Conservation (phyloP, 768 basidiomycete species). For the Boletus speciosus region DNA sequence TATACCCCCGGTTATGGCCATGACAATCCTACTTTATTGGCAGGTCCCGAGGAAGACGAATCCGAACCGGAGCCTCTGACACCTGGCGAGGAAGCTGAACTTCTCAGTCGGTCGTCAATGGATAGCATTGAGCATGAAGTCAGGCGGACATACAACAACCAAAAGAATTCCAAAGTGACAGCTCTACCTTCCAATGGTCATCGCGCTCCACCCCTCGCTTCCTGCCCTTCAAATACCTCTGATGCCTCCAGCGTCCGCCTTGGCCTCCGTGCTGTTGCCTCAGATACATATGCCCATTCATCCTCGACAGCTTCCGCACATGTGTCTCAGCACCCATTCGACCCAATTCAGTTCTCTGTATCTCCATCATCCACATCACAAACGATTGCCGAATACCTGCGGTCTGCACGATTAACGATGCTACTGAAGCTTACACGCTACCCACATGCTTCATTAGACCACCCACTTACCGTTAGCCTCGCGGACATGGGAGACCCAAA, state of each 20-base stretch:
- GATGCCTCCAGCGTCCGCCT: constrained; percentile 48
- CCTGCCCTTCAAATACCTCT: constrained; percentile 47
- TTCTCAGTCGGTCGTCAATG: constrained; percentile 77
- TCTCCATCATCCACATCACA: constrained; percentile 63
- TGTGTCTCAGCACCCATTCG: constrained; percentile 25
- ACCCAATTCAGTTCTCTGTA: constrained; percentile 29
- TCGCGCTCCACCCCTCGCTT: constrained; percentile 29
- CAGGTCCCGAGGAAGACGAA: constrained; percentile 51
- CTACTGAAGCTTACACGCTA: constrained; percentile 73
- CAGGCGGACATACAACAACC: constrained; percentile 61
- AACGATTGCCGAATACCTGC: constrained; percentile 81
- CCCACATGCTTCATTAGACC: constrained; percentile 72
- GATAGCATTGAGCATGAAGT: constrained; percentile 88
- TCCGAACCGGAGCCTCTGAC: constrained; percentile 46
- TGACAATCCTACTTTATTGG: constrained; percentile 42
- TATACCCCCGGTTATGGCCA: constrained; percentile 48
- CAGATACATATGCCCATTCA: constrained; percentile 54
- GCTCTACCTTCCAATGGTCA: constrained; percentile 43
- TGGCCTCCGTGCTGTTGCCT: constrained; percentile 29
- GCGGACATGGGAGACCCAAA: constrained; percentile 84
- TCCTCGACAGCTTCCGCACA: constrained; percentile 34
- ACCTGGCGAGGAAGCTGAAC: constrained; percentile 57
- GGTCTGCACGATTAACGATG: constrained; percentile 81
- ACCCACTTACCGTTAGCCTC: constrained; percentile 81
- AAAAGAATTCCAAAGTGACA: constrained; percentile 34